Base-by-base conservation (phyloP, 192 early-diverging fungal species). In the Nowakowskiella sp. region DNA sequence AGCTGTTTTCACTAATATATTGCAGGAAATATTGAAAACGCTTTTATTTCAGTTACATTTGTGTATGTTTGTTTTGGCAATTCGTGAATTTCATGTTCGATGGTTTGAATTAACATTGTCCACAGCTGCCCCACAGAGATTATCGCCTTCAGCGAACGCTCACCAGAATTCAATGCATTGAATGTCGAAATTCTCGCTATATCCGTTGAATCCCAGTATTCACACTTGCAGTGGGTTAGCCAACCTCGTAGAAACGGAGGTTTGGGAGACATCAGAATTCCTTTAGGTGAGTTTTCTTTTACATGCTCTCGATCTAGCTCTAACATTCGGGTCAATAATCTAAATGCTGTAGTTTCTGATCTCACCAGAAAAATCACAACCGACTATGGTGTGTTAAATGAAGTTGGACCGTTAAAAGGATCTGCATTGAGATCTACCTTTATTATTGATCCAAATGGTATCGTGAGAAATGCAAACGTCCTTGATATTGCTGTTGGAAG, bases 121-220 rank as follows among this genome's bases (percentile, higher is more conserved):
- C n/a, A 87, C 51, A 85, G 87, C 46, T 95, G 92, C 77, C 92
- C 92, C 27, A 93, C 92, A 55, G 90, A 95, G 71, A 89, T 95
- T 73, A 81, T 89, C 50, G 88, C 87, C 28, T 81, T 66, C 57
- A 81, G 78, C 56, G 91, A 96, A 68, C 81, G 81, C 60, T 76
- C 78, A 54, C 78, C 77, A 9, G 83, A 91, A 64, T 96, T 96
- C 76, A 70, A 82, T 54, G 80, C 72, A 50, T 63, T 89, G 22
- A 82, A 83, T 69, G 78, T 82, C 57, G 86, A 84, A 56, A 77
- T 82, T 39, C 43, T 55, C 16, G 55, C 34, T 28, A 56, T 52
- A 8, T 60, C 57, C 2, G 65, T 70, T 26, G 62, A 62, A 50
- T 85, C 77, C 39, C 81, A 86, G 53, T 90, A 81, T 79, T 78